Base-by-base conservation (phyloP, 768 basidiomycete genomes). In the Phanerodontia chrysosporium region DNA sequence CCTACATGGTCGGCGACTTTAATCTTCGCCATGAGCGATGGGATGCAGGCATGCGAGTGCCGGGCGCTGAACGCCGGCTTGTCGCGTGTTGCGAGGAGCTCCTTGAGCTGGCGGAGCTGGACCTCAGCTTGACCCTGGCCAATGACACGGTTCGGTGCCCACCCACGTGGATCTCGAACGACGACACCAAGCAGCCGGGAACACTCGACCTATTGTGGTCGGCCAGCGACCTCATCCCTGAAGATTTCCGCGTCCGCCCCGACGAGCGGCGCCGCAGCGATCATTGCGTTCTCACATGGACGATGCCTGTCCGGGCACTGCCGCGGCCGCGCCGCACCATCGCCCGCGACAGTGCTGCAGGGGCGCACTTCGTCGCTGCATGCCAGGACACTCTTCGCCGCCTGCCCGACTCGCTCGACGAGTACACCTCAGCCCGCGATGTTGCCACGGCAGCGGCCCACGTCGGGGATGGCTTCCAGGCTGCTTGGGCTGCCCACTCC, bases 171-270 rank as follows among this genome's bases (percentile, higher is more conserved):
- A 10, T n/a, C 49, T 57, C 56, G 6, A 46, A 57, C 29, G 46
- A 57, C 56, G 6, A 3, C 30, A n/a, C 16, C 7, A 24, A 21
- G 35, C 36, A 6, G 24, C 56, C 56, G 3, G 32, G 45, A 0
- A 45, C 53, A 0, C 30, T 59, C 13, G 63, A 64, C 57, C 42
- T 48, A 1, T 42, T 57, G 22, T 53, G 60, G 45, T 10, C 58
- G 0, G n/a, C 21, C 4, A 4, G 10, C 18, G 39, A 42, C 8
- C 39, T 42, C 8, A 7, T 42, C 10, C 39, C 39, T 4, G 39
- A 42, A 10, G 39, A 42, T 18, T 42, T 42, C 18, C 4, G 10
- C 18, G 39, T 42, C 4, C 10, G 18, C 8, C 8, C 4, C 10
- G 39, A 10, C 18, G 39, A 42, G 18, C 39, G 18, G 18, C 18